Percentiles rank a stretch among this genome's conserved stretches.
These are phyloP conservation scores for Trypethelium eluteriae DNA, from an alignment of 495 filamentous ascomycete species.

Conservation along the genomic window DNA sequence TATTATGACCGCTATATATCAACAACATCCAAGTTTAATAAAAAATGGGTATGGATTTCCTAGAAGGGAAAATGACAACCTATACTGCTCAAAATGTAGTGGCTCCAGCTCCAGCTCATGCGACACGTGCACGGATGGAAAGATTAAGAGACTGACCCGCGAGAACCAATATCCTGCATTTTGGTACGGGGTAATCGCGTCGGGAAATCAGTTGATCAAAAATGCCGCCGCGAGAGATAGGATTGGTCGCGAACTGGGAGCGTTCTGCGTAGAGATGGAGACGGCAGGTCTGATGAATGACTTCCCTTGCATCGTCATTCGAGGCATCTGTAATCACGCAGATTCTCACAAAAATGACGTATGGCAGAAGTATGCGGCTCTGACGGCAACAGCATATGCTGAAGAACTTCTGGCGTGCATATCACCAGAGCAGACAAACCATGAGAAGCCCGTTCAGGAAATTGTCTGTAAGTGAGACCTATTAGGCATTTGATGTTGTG, in stretches of 20 bases:
- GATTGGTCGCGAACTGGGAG: slow-evolving; percentile 13
- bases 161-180: slow-evolving; percentile 14
- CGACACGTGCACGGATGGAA: not conserved
- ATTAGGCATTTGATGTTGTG: not conserved
- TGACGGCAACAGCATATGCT: slow-evolving; percentile 24
- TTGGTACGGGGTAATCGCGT: slow-evolving; percentile 37
- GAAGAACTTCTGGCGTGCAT: slow-evolving; percentile 20
- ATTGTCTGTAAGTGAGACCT: not conserved
- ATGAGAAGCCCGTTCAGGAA: not conserved
- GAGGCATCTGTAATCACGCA: slow-evolving; percentile 28
- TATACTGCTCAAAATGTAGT: not conserved
- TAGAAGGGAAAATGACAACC: not conserved
- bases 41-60: not conserved
- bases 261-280: slow-evolving; percentile 31
- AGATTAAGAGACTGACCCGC: not conserved
- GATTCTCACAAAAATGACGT: slow-evolving; percentile 26
- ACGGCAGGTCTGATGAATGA: slow-evolving; percentile 26
- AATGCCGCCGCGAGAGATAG: slow-evolving; percentile 22
- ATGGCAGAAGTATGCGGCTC: slow-evolving; percentile 23
- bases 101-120: not conserved
- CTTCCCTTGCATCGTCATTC: slow-evolving; percentile 27
- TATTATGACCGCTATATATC: not conserved
- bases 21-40: not conserved
- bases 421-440: not conserved
- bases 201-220: slow-evolving; percentile 31